Percentiles rank a stretch among this genome's conserved stretches.
These are phyloP conservation scores for Colletotrichum destructivum DNA, from an alignment of 2,329 filamentous ascomycete genomes.

Conservation along the genomic window DNA sequence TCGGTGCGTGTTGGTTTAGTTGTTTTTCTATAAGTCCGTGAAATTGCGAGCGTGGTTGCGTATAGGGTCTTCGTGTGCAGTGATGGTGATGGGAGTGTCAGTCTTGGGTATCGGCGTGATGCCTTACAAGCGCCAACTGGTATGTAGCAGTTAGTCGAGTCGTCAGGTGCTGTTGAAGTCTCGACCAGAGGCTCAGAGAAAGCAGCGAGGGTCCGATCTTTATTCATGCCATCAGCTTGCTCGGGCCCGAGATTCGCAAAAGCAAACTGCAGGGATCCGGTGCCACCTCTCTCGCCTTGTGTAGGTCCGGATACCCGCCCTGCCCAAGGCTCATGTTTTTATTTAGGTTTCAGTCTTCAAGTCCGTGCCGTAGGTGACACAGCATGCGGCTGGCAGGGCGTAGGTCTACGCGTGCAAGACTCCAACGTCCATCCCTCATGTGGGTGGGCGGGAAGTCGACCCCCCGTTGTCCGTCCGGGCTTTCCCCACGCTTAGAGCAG, in stretches of 20 bases:
- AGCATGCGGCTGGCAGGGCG: conserved; percentile 25
- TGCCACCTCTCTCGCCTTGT: not conserved
- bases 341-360: conserved; percentile 35
- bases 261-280: conserved; percentile 10
- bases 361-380: conserved; percentile 37
- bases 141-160: not conserved
- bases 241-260: conserved; percentile 24
- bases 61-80: too few relatives aligned
- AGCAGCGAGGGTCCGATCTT: conserved; percentile 16
- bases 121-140: not conserved
- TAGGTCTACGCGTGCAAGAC: conserved; percentile 21
- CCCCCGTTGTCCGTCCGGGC: conserved; percentile 37
- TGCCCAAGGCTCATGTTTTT: conserved; percentile 20
- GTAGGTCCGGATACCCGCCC: conserved; percentile 26
- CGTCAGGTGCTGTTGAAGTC: not conserved
- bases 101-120: not conserved
- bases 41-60: too few relatives aligned
- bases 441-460: conserved; percentile 25
- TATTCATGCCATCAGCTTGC: conserved; percentile 13
- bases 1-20: not conserved
- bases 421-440: conserved; percentile 12
- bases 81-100: not conserved
- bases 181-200: not conserved
- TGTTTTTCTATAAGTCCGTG: not conserved
- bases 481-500: conserved; percentile 36